Evolutionary conservation across 2,329 filamentous ascomycete species (phyloP), one percentile per base, ranked within the genome.

Genomic region (Microsporum audouinii): DNA sequence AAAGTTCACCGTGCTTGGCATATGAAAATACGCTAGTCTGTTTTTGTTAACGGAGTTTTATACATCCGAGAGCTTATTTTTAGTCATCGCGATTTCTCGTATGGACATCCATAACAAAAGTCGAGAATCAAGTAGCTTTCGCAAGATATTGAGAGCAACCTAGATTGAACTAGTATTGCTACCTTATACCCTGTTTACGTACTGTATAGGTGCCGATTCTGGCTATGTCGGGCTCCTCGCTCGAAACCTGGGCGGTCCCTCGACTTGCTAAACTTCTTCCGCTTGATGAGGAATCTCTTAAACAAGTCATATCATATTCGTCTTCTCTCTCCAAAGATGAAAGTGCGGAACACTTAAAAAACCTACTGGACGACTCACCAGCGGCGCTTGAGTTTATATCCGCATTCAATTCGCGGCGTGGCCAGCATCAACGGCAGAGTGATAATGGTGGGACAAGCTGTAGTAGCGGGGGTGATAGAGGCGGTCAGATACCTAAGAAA

Each of bases 341-440:
- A 65, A 88, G 89, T 12, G 90, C 85, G 58, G 86, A 91, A 47
- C 90, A 97, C 73, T 87, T 99, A 63, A 88, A 86, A 72, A 90
- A 94, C 70, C 79, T 99, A 59, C 82, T 99, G 0, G 94, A 92
- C 57, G 90, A 95, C 72, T 91, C 88, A 5, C 84, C 91, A 1
- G 85, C 88, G 67, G 82, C 84, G 1, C 73, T 88, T 58, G 85
- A 88, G 66, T 89, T 89, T 69, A 88, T 89, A 63, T 79, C 85
- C 27, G 82, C 82, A 8, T 89, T 88, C 75, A 97, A 96, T 71
- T 82, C 86, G 2, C 83, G 82, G 60, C 77, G 83, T 62, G 70
- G 49, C 59, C 64, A 56, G 64, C 55, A 23, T 45, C 68, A 45
- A 41, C 61, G 12, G 60, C 59, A 33, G 56, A 60, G 23, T 57